A percentile compares a stretch with the other conserved stretches of the same genome.
These are phyloP conservation scores for Pythium sp. DNA, from an alignment of 352 stramenopile genomes.

Conservation along the genomic window DNA sequence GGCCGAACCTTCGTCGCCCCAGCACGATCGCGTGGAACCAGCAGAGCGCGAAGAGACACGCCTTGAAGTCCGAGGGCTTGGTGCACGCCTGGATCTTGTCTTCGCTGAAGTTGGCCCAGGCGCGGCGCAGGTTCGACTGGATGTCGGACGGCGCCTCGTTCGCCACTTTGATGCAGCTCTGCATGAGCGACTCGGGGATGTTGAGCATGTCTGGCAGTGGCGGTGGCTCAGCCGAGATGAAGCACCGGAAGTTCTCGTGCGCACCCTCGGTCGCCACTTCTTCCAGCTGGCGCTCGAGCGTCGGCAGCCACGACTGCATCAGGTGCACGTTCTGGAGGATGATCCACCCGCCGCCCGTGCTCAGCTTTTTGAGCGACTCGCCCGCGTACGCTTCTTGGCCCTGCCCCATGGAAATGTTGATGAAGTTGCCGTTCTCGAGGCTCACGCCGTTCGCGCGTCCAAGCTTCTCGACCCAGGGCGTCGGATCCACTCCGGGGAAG, in stretches of 20 bases:
- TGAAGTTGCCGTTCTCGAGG: constrained; percentile 93
- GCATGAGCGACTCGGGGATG: constrained; percentile 95
- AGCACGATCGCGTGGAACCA: constrained; percentile 97
- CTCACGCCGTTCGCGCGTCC: constrained; percentile 86
- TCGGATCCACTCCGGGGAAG: constrained; percentile 94
- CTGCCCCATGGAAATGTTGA: constrained; percentile 94
- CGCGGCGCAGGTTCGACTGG: constrained; percentile 92
- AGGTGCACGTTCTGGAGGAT: constrained; percentile 96
- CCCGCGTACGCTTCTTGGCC: constrained; percentile 93
- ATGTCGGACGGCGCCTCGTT: constrained; percentile 96
- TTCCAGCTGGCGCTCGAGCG: constrained; percentile 92
- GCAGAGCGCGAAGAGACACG: constrained; percentile 93
- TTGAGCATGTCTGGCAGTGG: constrained; percentile 93
- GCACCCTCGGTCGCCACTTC: constrained; percentile 84
- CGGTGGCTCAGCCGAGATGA: constrained; percentile 94
- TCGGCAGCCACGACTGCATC: constrained; percentile 95
- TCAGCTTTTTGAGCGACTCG: constrained; percentile 88
- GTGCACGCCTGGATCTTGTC: constrained; percentile 85
- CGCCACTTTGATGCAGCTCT: constrained; percentile 95
- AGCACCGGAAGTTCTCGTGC: constrained; percentile 94
- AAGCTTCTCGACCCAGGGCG: constrained; percentile 93
- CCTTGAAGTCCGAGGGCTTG: constrained; percentile 91
- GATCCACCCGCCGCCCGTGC: constrained; percentile 92
- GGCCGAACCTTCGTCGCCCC: constrained; percentile 89
- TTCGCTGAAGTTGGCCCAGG: constrained; percentile 94